phyloP scores from a whole-genome alignment of 352 stramenopile genomes.

The Albugo candida region DNA sequence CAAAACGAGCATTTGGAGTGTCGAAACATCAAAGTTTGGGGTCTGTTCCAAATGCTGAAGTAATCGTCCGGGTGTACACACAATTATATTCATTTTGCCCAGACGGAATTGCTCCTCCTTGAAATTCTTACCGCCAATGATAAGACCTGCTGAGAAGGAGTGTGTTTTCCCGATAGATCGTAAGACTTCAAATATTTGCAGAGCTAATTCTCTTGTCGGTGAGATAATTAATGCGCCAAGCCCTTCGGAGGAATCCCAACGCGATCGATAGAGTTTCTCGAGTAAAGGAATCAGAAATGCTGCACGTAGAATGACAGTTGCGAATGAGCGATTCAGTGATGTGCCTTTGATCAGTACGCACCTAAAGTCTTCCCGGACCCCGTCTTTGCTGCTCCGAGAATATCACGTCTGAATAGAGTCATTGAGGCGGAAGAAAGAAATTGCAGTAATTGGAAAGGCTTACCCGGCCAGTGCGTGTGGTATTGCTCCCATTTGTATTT shows the following conservation, averaged over 20 bases:
- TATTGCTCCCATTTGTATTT: conserved; percentile 77
- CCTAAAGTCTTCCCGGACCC: conserved; percentile 85
- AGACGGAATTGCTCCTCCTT: conserved; percentile 90
- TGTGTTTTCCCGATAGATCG: conserved; percentile 90
- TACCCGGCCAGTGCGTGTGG: conserved; percentile 65
- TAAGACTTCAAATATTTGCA: conserved; percentile 99
- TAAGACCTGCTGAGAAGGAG: conserved; percentile 88
- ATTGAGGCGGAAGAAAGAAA: neutral
- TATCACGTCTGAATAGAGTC: conserved; percentile 36
- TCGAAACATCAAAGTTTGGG: conserved; percentile 86
- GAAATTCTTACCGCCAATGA: conserved; percentile 95
- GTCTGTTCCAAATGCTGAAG: conserved; percentile 99
- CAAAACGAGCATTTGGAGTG: conserved; percentile 92
- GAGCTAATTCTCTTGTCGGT: conserved; percentile 94
- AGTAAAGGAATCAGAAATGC: conserved; percentile 81
- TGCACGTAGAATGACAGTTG: no score
- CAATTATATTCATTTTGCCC: conserved; percentile 91
- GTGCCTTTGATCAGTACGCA: conserved; percentile 1
- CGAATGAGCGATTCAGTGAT: neutral
- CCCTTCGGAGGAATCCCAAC: conserved; percentile 84
- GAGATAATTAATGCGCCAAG: conserved; percentile 93
- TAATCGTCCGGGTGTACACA: conserved; percentile 91
- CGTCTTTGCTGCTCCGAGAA: conserved; percentile 84
- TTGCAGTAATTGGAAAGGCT: neutral
- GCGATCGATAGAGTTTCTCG: conserved; percentile 77